These are phyloP conservation scores for Sedum album DNA, from an alignment of 164 flowering plant species.

Conservation along the genomic window DNA sequence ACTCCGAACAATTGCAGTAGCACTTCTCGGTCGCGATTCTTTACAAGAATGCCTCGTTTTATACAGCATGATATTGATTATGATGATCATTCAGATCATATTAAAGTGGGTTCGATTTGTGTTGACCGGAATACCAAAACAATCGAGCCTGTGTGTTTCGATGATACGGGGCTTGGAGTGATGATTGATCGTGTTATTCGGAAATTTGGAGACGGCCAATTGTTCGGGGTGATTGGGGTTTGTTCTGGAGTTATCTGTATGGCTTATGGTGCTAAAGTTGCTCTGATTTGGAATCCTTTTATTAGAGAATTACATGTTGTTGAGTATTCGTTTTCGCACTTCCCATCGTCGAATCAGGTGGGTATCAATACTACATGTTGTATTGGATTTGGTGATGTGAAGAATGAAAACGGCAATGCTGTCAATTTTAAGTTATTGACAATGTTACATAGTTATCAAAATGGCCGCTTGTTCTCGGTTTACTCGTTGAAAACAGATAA, in stretches of 20 bases:
- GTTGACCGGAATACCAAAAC: neutral
- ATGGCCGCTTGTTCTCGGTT: neutral
- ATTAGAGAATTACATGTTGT: neutral
- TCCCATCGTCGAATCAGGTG: too few species aligned
- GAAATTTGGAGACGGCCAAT: too few species aligned
- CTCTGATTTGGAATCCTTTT: neutral
- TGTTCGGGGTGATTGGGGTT: neutral
- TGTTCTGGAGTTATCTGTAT: neutral
- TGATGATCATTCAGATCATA: too few species aligned
- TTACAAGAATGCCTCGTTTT: too few species aligned
- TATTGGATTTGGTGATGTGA: neutral
- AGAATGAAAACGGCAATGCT: neutral
- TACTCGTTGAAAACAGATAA: too few species aligned
- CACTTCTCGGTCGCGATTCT: too few species aligned
- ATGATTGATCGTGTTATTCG: too few species aligned
- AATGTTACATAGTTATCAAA: neutral
- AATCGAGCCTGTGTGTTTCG: neutral
- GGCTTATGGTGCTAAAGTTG: neutral
- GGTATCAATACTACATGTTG: too few species aligned
- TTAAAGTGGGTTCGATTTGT: neutral
- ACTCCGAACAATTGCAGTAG: too few species aligned
- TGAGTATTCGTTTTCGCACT: too few species aligned
- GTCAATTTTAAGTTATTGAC: neutral
- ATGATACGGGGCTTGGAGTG: too few species aligned
- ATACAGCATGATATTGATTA: too few species aligned